These are phyloP conservation scores for Chaetomium sp. DNA, from an alignment of 2,329 filamentous ascomycete species.

Conservation along the genomic window DNA sequence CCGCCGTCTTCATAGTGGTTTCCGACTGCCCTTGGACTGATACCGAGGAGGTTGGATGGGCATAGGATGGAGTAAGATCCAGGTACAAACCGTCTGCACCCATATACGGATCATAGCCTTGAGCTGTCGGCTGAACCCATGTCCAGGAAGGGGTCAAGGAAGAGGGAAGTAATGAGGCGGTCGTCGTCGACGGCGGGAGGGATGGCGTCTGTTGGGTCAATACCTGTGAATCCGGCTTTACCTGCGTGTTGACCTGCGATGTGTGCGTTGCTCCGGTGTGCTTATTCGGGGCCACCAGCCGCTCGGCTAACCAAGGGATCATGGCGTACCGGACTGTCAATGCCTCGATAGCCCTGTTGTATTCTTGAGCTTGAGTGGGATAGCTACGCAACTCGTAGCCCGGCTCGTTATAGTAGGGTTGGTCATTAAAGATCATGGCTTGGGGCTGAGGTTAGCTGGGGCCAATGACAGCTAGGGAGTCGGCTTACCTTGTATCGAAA, in stretches of 20 bases:
- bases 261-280: background rate
- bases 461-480: background rate
- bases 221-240: background rate
- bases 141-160: background rate
- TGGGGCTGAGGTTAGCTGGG: background rate
- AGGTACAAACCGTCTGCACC: no score
- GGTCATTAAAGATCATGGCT: slow-evolving; percentile 56
- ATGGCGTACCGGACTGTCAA: slow-evolving; percentile 40
- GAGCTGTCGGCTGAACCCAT: no score
- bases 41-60: no score
- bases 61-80: no score
- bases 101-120: no score
- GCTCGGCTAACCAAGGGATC: slow-evolving; percentile 34
- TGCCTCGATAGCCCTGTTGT: slow-evolving; percentile 38
- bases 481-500: slow-evolving; percentile 53
- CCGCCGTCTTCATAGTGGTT: no score
- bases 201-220: background rate
- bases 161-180: background rate
- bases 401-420: slow-evolving; percentile 60
- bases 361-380: slow-evolving; percentile 33
- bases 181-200: no score
- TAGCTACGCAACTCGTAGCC: slow-evolving; percentile 38
- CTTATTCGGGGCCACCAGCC: slow-evolving; percentile 14
- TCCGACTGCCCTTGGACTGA: no score
- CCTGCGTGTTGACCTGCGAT: background rate